phyloP scores from a whole-genome alignment of 345 rosid genomes.

The Noccaea bulbosa region DNA sequence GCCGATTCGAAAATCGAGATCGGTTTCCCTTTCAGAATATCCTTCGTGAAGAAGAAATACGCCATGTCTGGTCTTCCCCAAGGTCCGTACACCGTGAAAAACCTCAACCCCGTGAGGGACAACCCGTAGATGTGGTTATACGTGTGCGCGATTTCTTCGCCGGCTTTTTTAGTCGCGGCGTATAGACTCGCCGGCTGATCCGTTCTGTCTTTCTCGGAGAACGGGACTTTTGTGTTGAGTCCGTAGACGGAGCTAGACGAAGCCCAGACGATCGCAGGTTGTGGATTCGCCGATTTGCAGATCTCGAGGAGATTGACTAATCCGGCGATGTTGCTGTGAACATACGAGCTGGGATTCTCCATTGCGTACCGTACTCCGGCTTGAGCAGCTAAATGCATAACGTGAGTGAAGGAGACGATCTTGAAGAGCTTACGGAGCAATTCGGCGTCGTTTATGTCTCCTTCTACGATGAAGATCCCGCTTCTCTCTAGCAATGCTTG shows the following conservation, averaged over 20 bases:
- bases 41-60: conserved; percentile 85
- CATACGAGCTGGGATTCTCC: conserved; percentile 83
- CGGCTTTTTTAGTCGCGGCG: conserved; percentile 94
- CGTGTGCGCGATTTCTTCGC: conserved; percentile 94
- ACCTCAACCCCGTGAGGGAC: conserved; percentile 80
- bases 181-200: conserved; percentile 95
- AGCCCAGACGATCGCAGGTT: conserved; percentile 92
- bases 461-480: conserved; percentile 83
- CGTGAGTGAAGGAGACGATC: conserved; percentile 77
- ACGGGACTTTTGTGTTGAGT: conserved; percentile 83
- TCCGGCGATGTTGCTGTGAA: conserved; percentile 89
- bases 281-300: conserved; percentile 77
- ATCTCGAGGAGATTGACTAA: conserved; percentile 77
- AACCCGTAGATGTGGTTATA: conserved; percentile 88
- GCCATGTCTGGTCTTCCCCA: conserved; percentile 99
- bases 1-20: conserved; percentile 74
- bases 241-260: conserved; percentile 89
- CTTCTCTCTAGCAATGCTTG: conserved; percentile 76
- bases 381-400: conserved; percentile 93
- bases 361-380: conserved; percentile 93
- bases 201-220: conserved; percentile 84
- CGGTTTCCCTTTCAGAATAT: conserved; percentile 69
- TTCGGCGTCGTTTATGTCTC: conserved; percentile 80
- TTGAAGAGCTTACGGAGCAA: conserved; percentile 76
- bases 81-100: conserved; percentile 90